These are phyloP conservation scores for Silene noctiflora DNA, from an alignment of 179 eudicot species.

Conservation along the genomic window DNA sequence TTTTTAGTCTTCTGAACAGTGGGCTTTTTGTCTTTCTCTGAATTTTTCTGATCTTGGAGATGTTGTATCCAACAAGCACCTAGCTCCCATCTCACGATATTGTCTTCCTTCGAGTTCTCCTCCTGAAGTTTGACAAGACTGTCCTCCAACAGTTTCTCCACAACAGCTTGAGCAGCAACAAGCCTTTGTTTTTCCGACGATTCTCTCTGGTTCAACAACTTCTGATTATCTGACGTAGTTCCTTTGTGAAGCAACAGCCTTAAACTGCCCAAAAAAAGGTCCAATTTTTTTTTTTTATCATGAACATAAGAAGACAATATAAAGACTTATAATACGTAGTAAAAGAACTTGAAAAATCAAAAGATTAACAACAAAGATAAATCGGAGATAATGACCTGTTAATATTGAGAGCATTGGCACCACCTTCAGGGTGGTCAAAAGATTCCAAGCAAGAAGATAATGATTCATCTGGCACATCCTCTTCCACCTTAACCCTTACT, in stretches of 20 bases:
- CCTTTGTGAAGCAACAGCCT: constrained; percentile 83
- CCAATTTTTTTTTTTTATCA: neutral
- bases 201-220: constrained; percentile 31
- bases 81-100: constrained; percentile 90
- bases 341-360: neutral
- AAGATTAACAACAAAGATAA: neutral
- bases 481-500: constrained; percentile 71
- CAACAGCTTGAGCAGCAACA: constrained; percentile 50
- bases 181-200: constrained; percentile 46
- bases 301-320: neutral
- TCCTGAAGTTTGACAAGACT: constrained; percentile 75
- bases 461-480: constrained; percentile 34
- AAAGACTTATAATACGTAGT: neutral
- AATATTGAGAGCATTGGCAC: constrained; percentile 96
- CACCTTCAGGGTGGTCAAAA: constrained; percentile 94
- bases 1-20: constrained; percentile 66
- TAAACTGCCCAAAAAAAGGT: constrained; percentile 68
- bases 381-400: constrained; percentile 58
- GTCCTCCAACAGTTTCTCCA: constrained; percentile 62
- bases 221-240: constrained; percentile 45
- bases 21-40: constrained; percentile 80
- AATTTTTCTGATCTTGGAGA: constrained; percentile 83
- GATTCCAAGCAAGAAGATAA: constrained; percentile 46
- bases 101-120: constrained; percentile 54
- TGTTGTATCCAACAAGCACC: constrained; percentile 99